phyloP scores from a whole-genome alignment of 352 stramenopile genomes.

The Blastocystis sp. region DNA sequence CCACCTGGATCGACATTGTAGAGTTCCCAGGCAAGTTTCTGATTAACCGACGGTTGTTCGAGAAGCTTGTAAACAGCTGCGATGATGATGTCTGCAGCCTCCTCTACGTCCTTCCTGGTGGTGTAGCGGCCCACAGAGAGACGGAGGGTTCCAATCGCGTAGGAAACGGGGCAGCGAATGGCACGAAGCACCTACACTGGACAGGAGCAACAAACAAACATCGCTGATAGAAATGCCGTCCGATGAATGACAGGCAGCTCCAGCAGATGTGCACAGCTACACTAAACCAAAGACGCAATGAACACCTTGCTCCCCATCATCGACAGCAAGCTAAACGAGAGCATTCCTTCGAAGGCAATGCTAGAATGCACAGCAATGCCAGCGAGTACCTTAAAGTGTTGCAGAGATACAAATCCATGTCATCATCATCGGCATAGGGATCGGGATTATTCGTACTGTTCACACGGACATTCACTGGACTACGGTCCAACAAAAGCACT shows the following conservation, averaged over 20 bases:
- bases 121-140: slow-evolving; percentile 85
- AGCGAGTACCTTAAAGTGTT: slow-evolving; percentile 79
- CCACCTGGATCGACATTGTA: slow-evolving; percentile 26
- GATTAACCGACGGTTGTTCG: slow-evolving; percentile 16
- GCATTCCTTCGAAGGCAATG: slow-evolving; percentile 81
- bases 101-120: slow-evolving; percentile 77
- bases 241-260: slow-evolving; percentile 83
- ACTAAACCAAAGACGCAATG: background rate
- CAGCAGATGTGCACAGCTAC: slow-evolving; percentile 80
- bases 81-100: slow-evolving; percentile 76
- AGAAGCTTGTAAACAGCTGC: slow-evolving; percentile 65
- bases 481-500: slow-evolving; percentile 68
- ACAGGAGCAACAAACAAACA: background rate
- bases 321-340: slow-evolving; percentile 76
- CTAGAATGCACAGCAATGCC: slow-evolving; percentile 66
- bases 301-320: slow-evolving; percentile 72
- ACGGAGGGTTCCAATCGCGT: slow-evolving; percentile 83
- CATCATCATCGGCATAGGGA: background rate
- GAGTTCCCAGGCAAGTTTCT: slow-evolving; percentile 29
- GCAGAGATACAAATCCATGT: slow-evolving; percentile 75
- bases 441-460: slow-evolving; percentile 73
- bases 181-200: slow-evolving; percentile 78
- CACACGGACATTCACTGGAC: slow-evolving; percentile 70
- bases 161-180: slow-evolving; percentile 81
- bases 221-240: slow-evolving; percentile 53